phyloP scores from a whole-genome alignment of 2,329 filamentous ascomycete genomes.

The Calycina herbarum region DNA sequence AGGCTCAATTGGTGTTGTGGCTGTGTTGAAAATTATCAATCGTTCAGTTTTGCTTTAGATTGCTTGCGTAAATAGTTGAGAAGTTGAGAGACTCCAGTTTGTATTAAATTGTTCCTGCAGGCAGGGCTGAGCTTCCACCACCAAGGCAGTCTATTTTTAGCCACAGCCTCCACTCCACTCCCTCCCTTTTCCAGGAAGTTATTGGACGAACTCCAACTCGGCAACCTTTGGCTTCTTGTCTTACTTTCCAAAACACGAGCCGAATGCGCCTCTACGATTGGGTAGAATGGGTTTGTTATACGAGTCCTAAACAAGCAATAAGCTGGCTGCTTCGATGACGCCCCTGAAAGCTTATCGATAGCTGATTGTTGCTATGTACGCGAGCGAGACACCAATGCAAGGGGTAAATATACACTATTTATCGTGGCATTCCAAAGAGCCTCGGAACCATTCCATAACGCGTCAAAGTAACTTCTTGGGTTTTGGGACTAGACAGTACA shows the following conservation, averaged over 20 bases:
- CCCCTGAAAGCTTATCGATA: constrained; percentile 7
- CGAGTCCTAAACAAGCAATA: constrained; percentile 1
- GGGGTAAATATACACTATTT: background rate
- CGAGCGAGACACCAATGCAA: background rate
- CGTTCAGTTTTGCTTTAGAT: background rate
- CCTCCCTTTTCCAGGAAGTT: background rate
- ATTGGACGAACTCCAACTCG: background rate
- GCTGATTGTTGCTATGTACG: background rate
- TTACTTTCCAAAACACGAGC: background rate
- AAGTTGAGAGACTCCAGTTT: background rate
- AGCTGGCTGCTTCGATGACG: background rate
- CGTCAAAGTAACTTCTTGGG: background rate
- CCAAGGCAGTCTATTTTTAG: constrained; percentile 2
- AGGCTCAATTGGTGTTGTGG: background rate
- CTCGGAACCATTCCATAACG: background rate
- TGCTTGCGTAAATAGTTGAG: background rate
- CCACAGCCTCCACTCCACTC: background rate
- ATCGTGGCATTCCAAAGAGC: background rate
- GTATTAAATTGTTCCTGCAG: no score
- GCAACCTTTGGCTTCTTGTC: background rate
- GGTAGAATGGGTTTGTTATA: background rate
- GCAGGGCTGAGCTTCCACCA: background rate
- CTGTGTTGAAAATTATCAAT: background rate
- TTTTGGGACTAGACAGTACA: no score
- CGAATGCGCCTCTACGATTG: background rate